Evolutionary conservation across 75 land plant species (phyloP).

Genomic region (Isoetes taiwanensis): DNA sequence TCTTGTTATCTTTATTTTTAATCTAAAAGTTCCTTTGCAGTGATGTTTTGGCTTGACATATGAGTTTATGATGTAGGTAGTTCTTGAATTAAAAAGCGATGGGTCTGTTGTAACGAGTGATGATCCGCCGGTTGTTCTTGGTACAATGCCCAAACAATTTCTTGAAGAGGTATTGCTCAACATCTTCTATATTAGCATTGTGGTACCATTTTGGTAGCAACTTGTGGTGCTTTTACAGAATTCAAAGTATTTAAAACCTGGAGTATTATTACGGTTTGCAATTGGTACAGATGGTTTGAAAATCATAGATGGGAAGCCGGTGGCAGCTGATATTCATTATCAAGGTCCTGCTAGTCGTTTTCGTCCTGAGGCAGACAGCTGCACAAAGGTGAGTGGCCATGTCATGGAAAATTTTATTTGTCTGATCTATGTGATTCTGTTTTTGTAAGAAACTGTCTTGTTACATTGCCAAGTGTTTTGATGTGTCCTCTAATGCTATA

Average conservation of each 20-base stretch:
- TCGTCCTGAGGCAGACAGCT: conserved; percentile 79
- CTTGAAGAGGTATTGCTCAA: conserved; percentile 32
- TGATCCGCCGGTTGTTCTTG: conserved; percentile 64
- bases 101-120: conserved; percentile 71
- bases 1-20: not conserved
- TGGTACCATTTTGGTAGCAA: no score
- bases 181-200: no score
- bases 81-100: conserved; percentile 55
- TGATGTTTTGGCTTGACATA: no score
- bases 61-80: conserved; percentile 32
- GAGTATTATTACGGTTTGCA: conserved; percentile 62
- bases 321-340: conserved; percentile 55
- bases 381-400: conserved; percentile 77
- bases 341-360: conserved; percentile 52
- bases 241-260: conserved; percentile 28
- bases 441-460: no score
- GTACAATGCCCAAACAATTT: conserved; percentile 37
- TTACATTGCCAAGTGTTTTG: no score
- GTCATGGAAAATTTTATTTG: no score
- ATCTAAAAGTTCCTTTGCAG: not conserved
- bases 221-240: conserved; percentile 16
- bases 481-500: no score
- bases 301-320: conserved; percentile 56
- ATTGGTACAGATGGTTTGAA: conserved; percentile 55
- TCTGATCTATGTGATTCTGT: no score